Evolutionary conservation across 2,329 filamentous ascomycete genomes (phyloP).

Genomic region (Curvularia sp.): DNA sequence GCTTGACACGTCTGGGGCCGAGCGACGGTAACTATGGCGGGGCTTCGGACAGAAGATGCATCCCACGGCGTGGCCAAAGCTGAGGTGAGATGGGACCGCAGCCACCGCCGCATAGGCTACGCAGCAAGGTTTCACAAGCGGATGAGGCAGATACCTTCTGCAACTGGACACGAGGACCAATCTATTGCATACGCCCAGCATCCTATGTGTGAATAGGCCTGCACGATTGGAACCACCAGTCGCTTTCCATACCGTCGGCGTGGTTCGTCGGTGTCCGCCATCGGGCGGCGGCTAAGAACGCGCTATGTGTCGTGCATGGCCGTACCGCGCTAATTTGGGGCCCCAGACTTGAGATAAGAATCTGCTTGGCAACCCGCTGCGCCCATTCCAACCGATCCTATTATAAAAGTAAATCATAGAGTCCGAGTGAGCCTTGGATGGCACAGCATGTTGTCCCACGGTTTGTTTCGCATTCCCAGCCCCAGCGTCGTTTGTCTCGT

Average conservation of each 20-base stretch:
- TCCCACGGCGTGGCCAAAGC: slow-evolving; percentile 11
- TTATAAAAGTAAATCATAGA: background rate
- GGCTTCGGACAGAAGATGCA: slow-evolving; percentile 18
- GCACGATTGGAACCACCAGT: background rate
- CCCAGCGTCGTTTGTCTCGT: background rate
- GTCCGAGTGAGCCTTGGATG: background rate
- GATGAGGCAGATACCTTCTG: background rate
- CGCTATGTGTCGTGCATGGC: slow-evolving; percentile 17
- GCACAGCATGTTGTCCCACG: background rate
- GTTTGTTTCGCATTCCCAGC: slow-evolving; percentile 4
- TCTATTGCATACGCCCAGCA: background rate
- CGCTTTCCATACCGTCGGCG: slow-evolving; percentile 3
- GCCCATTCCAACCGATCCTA: background rate
- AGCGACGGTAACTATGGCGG: slow-evolving; percentile 22
- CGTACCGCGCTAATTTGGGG: slow-evolving; percentile 9
- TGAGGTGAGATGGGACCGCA: slow-evolving; percentile 18
- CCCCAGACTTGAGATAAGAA: slow-evolving; percentile 7
- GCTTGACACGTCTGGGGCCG: slow-evolving; percentile 17
- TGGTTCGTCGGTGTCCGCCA: slow-evolving; percentile 4
- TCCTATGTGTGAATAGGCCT: background rate
- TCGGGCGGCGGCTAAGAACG: slow-evolving; percentile 7
- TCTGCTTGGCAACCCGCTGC: slow-evolving; percentile 6
- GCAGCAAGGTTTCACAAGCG: background rate
- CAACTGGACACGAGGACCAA: background rate
- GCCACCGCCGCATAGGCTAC: slow-evolving; percentile 6